Base-by-base conservation (phyloP, 305 asterid species). In the Solanum aculeatissimum region DNA sequence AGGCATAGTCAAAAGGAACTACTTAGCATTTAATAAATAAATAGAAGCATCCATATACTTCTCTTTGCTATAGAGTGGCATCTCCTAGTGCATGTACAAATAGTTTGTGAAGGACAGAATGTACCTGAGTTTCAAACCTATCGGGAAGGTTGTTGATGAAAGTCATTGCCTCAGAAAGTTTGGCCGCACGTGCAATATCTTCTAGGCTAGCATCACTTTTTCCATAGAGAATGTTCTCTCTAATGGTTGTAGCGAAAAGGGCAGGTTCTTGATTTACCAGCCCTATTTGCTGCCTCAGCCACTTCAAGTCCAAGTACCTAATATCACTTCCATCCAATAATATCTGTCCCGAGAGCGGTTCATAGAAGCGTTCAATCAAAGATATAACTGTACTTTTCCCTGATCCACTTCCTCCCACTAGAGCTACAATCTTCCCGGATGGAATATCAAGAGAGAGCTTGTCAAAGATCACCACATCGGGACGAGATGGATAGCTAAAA, bases 251-350 rank as follows among this genome's bases (percentile, higher is more conserved):
- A 79, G 99, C 98, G 45, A 97, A 97, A 15, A 97, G 92, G 54
- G 99, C 97, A 27, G 98, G 99, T 66, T 97, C 99, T 87, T 97
- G 99, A 91, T 92, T 95, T 7, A 97, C 99, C 89, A 97, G 88
- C 7, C 98, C 98, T 38, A 95, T 94, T 85, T 95, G 98, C 57
- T 93, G 92, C 84, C 99, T 91, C 6, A 93, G 93, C 98, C 98
- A 97, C 85, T 93, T 94, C 69, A 95, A 85, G 82, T 97, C 96
- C 42, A 97, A 92, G 85, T 91, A 93, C 86, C 88, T 89, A 83
- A 92, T 90, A 90, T 95, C 86, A 65, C 49, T 83, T 55, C 98
- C 98, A 86, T 97, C 99, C 51, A 97, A 80, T 16, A 89, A 83
- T 84, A 97, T 90, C 62, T 83, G 87, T 11, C 99, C 99, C 0